Percentiles rank a stretch among this genome's conserved stretches.
Evolutionary conservation across 1,284 basidiomycete genomes (phyloP).

Genomic region (Irpex sp.): DNA sequence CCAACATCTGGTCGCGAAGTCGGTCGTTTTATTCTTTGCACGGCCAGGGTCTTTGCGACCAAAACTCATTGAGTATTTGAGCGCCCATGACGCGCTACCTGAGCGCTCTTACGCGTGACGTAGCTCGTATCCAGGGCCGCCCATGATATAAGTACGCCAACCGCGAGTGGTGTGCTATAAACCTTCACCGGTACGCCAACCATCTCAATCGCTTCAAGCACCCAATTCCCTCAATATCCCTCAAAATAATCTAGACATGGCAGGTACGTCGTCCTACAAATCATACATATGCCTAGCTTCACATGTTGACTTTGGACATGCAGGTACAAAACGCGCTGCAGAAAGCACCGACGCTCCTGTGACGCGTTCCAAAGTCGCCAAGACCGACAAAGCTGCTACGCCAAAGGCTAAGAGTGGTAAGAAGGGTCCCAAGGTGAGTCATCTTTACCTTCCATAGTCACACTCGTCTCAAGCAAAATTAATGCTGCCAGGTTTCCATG

Average conservation of each 20-base stretch:
- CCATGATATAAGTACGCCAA: neutral
- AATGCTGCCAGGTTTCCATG: slow-evolving; percentile 36
- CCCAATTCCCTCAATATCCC: neutral
- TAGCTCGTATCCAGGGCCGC: slow-evolving; percentile 1
- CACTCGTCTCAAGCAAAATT: neutral
- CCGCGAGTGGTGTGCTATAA: too few relatives aligned
- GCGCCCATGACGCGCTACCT: too few relatives aligned
- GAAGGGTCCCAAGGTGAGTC: slow-evolving; percentile 41
- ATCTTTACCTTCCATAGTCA: neutral
- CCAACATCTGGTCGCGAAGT: neutral
- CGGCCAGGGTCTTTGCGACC: neutral
- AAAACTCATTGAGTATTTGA: neutral
- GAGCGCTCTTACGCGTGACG: slow-evolving; percentile 8
- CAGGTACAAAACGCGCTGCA: slow-evolving; percentile 46
- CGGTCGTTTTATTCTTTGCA: neutral
- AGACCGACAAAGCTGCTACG: slow-evolving; percentile 31
- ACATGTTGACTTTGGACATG: neutral
- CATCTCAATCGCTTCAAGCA: neutral
- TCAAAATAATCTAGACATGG: neutral
- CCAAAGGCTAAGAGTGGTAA: slow-evolving; percentile 25
- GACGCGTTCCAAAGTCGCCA: slow-evolving; percentile 45
- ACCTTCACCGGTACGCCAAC: neutral
- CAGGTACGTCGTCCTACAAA: slow-evolving; percentile 2
- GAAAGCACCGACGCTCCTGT: slow-evolving; percentile 37
- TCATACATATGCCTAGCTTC: neutral